phyloP scores from a whole-genome alignment of 176 grass and related monocot genomes.

The Phyllostachys edulis region DNA sequence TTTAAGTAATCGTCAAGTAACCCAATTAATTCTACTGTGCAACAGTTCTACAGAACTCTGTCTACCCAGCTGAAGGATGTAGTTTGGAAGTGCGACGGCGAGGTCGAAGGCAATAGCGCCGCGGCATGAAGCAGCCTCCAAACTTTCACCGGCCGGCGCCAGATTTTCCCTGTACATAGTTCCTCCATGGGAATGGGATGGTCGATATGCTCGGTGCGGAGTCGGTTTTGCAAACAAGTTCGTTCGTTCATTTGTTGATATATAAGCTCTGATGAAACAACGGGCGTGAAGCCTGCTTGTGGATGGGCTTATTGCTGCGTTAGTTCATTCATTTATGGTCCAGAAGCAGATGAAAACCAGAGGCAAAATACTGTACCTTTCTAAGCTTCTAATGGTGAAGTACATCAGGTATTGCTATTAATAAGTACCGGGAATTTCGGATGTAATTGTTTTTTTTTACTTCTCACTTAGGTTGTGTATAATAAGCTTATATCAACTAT shows the following conservation, averaged over 20 bases:
- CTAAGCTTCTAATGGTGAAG: background rate
- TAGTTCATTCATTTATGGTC: constrained; percentile 28
- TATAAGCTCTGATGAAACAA: constrained; percentile 47
- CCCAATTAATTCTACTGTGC: background rate
- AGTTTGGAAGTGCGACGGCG: constrained; percentile 83
- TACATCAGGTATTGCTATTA: background rate
- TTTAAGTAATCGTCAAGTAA: background rate
- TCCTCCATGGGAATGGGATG: constrained; percentile 12
- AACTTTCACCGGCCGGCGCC: background rate
- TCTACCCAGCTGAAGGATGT: constrained; percentile 84
- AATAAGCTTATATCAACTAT: too few species aligned
- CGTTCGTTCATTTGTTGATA: constrained; percentile 57
- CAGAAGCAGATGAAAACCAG: constrained; percentile 16
- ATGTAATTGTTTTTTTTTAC: too few species aligned
- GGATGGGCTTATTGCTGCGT: constrained; percentile 37
- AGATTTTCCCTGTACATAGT: constrained; percentile 38
- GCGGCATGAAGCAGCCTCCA: constrained; percentile 27
- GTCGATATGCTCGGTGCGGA: constrained; percentile 1
- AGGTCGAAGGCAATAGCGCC: constrained; percentile 42
- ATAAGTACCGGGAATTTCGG: too few species aligned
- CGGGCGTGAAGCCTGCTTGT: constrained; percentile 24
- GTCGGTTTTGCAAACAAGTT: constrained; percentile 26
- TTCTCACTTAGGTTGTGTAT: too few species aligned
- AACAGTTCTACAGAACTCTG: constrained; percentile 92
- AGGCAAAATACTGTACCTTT: background rate